Percentiles rank a stretch among this genome's conserved stretches.
Conservation (phyloP, 139 green algal species). For the Mesostigma viride region DNA sequence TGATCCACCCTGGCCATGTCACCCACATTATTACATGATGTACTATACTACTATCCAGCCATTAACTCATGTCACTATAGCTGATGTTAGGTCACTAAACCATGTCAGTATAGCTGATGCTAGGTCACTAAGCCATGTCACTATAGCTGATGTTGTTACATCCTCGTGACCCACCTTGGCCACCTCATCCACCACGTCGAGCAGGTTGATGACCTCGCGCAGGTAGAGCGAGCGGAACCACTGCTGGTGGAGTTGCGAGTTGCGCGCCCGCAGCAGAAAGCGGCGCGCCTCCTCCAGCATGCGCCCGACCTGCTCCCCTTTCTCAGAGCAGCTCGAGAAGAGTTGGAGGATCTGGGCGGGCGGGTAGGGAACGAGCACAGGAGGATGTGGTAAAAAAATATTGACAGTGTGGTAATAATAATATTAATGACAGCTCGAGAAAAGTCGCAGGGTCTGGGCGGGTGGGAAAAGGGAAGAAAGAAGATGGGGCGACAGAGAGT, state of each 20-base stretch:
- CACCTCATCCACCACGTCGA: constrained; percentile 33
- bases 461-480: not conserved
- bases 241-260: constrained; percentile 28
- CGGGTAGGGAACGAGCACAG: not conserved
- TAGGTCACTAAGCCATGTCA: no score
- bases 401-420: not conserved
- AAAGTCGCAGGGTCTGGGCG: not conserved
- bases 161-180: constrained; percentile 26
- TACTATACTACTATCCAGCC: no score
- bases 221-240: constrained; percentile 30
- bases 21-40: no score
- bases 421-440: not conserved
- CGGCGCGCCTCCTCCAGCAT: constrained; percentile 21
- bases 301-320: not conserved
- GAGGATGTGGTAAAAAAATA: not conserved
- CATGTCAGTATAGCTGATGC: no score
- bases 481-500: no score
- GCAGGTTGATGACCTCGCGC: constrained; percentile 18
- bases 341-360: not conserved
- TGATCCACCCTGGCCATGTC: no score
- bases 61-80: no score
- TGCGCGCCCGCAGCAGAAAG: constrained; percentile 15
- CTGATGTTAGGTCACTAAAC: no score
- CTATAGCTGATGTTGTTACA: no score
- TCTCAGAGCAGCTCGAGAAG: not conserved